Evolutionary conservation across 75 land plant species (phyloP), one percentile per base, ranked within the genome.

Genomic region (Ceratopteris richardii): DNA sequence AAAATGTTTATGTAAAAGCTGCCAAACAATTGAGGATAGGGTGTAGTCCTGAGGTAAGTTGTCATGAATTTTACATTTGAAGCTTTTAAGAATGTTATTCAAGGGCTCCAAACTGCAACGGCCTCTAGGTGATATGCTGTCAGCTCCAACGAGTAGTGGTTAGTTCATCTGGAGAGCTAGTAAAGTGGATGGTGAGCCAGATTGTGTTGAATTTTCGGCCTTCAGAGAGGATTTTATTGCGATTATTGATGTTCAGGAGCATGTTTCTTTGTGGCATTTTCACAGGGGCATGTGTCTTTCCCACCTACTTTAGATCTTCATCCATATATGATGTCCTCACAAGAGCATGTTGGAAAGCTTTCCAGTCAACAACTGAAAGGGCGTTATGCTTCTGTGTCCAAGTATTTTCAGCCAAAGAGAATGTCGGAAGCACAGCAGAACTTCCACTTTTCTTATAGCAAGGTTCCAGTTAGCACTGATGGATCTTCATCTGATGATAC

Each of bases 261-360:
- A n/a, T n/a, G n/a, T n/a, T 14, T 46, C 50, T 21, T 2, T 18
- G 54, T n/a, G 27, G 60, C 0, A 22, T 51, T 1, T 0, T 59
- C 44, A n/a, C 69, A 91, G 97, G 92, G 85, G 20, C 92, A 87
- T 73, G 74, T 91, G 47, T 56, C 70, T 12, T 87, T 87, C 62
- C 85, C 92, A 13, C 44, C 62, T 28, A 41, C 61, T 30, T 56
- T 91, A 56, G 69, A 84, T 54, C 56, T 91, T 44, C 72, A 56
- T n/a, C 91, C 88, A 40, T 87, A 73, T 67, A 75, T 66, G 29
- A 60, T 60, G 57, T 62, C 78, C 55, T 64, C 61, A 64, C 61
- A 67, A 54, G 75, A 21, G 0, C 56, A 29, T 28, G 1, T 52
- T 21, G 22, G 50, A 14, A 46, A 46, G 17, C 22, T 17, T 46